These are phyloP conservation scores for Ogataea hybrid DNA, from an alignment of 1,139 yeast species.

Conservation along the genomic window DNA sequence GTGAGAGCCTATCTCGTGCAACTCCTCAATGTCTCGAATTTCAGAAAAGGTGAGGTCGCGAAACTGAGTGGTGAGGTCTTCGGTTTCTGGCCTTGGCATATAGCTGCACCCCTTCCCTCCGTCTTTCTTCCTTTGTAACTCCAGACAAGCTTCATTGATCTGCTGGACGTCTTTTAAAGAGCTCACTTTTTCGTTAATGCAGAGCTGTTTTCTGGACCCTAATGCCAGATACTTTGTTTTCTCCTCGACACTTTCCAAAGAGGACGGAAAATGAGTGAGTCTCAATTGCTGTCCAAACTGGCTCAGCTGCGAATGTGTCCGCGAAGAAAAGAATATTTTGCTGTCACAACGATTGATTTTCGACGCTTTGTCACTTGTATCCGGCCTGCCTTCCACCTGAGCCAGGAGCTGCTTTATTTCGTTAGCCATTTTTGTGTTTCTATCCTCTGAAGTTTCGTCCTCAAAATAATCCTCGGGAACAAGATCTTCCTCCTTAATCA, in stretches of 20 bases:
- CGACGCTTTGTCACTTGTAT: constrained; percentile 13
- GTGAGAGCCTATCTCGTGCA: constrained; percentile 57
- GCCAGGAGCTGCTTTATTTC: constrained; percentile 46
- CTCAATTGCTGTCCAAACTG: constrained; percentile 78
- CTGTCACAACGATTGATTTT: constrained; percentile 39
- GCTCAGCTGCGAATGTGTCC: constrained; percentile 87
- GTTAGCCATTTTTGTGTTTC: constrained; percentile 35
- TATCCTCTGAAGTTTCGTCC: constrained; percentile 23
- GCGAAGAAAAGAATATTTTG: constrained; percentile 67
- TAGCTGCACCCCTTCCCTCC: constrained; percentile 47
- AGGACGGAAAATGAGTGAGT: constrained; percentile 63
- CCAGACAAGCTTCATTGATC: constrained; percentile 82
- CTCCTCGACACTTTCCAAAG: constrained; percentile 44
- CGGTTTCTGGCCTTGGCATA: constrained; percentile 38
- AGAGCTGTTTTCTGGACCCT: constrained; percentile 84
- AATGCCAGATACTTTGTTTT: constrained; percentile 61
- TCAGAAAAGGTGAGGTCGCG: constrained; percentile 59
- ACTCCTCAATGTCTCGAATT: constrained; percentile 81
- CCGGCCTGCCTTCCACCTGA: constrained; percentile 35
- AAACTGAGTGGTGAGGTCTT: constrained; percentile 43
- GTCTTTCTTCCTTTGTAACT: constrained; percentile 48
- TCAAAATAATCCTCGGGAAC: constrained; percentile 47
- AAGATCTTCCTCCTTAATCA: constrained; percentile 31
- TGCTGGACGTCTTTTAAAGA: constrained; percentile 47
- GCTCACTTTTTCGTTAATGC: constrained; percentile 63